A percentile compares a stretch with the other conserved stretches of the same genome.
These are phyloP conservation scores for Linum tenue DNA, from an alignment of 345 rosid species.

Conservation along the genomic window DNA sequence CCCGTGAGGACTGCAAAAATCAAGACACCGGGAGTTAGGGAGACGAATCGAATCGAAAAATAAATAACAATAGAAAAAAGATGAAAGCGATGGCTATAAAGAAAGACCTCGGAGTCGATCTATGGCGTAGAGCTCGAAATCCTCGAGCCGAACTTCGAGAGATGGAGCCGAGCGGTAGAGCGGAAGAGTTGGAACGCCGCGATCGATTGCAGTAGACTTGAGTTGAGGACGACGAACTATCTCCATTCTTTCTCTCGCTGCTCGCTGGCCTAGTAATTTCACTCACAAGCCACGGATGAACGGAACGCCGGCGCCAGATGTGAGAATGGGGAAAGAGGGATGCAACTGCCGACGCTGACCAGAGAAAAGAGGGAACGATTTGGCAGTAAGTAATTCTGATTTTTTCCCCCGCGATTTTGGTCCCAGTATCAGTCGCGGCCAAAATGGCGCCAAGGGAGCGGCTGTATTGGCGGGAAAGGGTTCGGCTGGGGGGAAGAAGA, in stretches of 20 bases:
- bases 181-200: slow-evolving; percentile 37
- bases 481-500: background rate
- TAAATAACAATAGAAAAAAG: background rate
- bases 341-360: background rate
- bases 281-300: background rate
- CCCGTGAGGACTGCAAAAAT: slow-evolving; percentile 59
- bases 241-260: slow-evolving; percentile 33
- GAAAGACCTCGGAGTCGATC: slow-evolving; percentile 77
- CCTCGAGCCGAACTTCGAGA: slow-evolving; percentile 81
- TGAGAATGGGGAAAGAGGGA: background rate
- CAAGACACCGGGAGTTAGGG: background rate
- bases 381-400: background rate
- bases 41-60: background rate
- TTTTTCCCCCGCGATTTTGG: background rate
- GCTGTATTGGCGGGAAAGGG: background rate
- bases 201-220: slow-evolving; percentile 19
- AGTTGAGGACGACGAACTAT: slow-evolving; percentile 28
- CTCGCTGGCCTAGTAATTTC: background rate
- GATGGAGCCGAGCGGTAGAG: slow-evolving; percentile 71
- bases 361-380: too few relatives aligned
- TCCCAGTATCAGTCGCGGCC: background rate
- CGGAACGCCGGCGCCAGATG: background rate
- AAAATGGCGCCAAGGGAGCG: background rate
- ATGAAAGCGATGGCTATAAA: background rate
- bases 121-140: slow-evolving; percentile 83